Evolutionary conservation across 2,329 filamentous ascomycete genomes (phyloP), one percentile per base, ranked within the genome.

Genomic region (Aspergillus awamori): DNA sequence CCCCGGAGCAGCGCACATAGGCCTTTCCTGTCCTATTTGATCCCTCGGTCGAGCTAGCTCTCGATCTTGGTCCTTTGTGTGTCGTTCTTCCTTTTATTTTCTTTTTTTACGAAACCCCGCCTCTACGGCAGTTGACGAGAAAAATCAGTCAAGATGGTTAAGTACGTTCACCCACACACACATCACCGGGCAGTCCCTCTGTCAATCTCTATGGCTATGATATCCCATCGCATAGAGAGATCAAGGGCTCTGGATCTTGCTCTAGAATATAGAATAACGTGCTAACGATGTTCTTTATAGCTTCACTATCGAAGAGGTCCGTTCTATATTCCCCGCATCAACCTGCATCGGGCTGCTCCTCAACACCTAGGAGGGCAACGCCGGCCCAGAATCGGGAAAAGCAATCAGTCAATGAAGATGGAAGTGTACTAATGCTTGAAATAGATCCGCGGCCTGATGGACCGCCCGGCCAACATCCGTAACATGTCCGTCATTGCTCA

Each of bases 401-500:
- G n/a, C 15, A 33, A n/a, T n/a, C 24, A n/a, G 2, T 13, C 24
- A 30, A 13, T 28, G 5, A n/a, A 8, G 15, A 30, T 11, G 15
- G 30, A 30, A 11, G 15, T 6, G 13, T 51, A 57, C 62, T 62
- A 60, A 64, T 36, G 17, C 8, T 11, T 65, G 61, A 30, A 63
- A 33, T 67, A 80, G 79, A 81, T 81, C 75, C 77, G 78, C 67
- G 61, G 70, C 65, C 73, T 82, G 72, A 82, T 82, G 80, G 79
- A 82, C 76, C 76, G 77, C 66, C 78, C 76, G 75, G 81, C 81
- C 76, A 89, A 88, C 82, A 88, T 89, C 81, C 85, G 87, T 78
- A 98, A 98, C 89, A 98, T 97, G 94, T 97, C 93, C 85, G 95
- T 99, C 82, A 98, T 98, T 92, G 95, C 95, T 82, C 95, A 99